Base-by-base conservation (phyloP, 495 filamentous ascomycete species). In the Penicillium steckii region DNA sequence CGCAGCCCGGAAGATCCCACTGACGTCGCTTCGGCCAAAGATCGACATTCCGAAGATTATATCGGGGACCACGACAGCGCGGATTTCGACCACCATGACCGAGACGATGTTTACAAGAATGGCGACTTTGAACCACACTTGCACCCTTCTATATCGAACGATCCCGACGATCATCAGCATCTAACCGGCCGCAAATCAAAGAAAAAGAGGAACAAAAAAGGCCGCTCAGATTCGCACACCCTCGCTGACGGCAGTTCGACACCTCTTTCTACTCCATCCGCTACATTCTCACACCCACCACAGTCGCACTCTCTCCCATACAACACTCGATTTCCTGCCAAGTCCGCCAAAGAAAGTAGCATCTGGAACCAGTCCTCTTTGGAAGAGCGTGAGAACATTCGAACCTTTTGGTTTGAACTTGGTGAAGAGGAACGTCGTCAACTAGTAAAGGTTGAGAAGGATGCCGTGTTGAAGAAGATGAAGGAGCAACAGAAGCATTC, bases 401-500 rank as follows among this genome's bases (percentile, higher is more conserved):
- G 96, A 62, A 89, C 95, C 49, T 99, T 97, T 71, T 99, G 94
- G 94, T 79, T 99, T 27, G 91, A 90, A n/a, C 71, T 99, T 22
- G 90, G 90, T 50, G 95, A 99, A 67, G 87, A 91, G 38, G 93
- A 99, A 52, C 85, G 94, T 45, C 90, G 93, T 55, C 90, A 89
- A 4, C 75, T 99, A 32, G 92, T 99, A 55, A 96, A 96, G 68
- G 91, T 99, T 9, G 94, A 99, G 72, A 99, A 99, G 66, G 91
- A 97, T 72, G 94, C 95, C 5, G 94, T 99, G 1, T 71, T 99
- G 46, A 89, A 89, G 58, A 99, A 99, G 74, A 99, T 99, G 94
- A 98, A 99, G 74, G 95, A 99, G 68, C 94, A 99, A 71, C 94
- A 99, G 68, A 97, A 97, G 70, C 94, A 97, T 65, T 97, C 94